These are phyloP conservation scores for Heterobasidion irregulare DNA, from an alignment of 1,284 basidiomycete genomes.

Conservation along the genomic window DNA sequence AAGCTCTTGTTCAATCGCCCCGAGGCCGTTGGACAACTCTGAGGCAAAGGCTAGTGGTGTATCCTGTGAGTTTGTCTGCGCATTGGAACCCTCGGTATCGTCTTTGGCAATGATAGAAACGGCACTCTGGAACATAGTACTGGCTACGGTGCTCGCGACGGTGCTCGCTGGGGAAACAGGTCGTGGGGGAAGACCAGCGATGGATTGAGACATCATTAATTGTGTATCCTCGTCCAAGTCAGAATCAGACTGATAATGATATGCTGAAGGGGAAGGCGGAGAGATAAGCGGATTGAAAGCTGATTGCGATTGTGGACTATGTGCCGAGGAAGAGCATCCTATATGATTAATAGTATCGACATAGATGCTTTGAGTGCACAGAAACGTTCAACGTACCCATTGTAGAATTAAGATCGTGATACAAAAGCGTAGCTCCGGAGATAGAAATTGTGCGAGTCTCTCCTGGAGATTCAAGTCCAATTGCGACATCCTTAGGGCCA, in stretches of 20 bases:
- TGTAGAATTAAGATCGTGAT: neutral
- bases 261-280: conserved; percentile 15
- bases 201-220: conserved; percentile 67
- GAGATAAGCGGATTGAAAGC: conserved; percentile 5
- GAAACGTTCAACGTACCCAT: neutral
- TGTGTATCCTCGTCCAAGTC: conserved; percentile 57
- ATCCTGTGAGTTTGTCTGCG: neutral
- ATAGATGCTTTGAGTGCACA: no score
- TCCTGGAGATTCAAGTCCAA: neutral
- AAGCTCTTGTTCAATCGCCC: no score
- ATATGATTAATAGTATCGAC: no score
- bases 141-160: conserved; percentile 23
- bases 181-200: conserved; percentile 42
- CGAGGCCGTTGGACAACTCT: no score
- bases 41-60: neutral
- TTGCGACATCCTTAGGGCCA: neutral
- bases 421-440: neutral
- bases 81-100: neutral
- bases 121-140: conserved; percentile 66
- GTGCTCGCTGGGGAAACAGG: conserved; percentile 22
- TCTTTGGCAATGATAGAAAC: conserved; percentile 33
- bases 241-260: conserved; percentile 25
- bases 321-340: neutral
- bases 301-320: neutral
- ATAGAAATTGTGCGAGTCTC: conserved; percentile 4